Conservation (phyloP, 306 rosid species). For the Quercus robur region DNA sequence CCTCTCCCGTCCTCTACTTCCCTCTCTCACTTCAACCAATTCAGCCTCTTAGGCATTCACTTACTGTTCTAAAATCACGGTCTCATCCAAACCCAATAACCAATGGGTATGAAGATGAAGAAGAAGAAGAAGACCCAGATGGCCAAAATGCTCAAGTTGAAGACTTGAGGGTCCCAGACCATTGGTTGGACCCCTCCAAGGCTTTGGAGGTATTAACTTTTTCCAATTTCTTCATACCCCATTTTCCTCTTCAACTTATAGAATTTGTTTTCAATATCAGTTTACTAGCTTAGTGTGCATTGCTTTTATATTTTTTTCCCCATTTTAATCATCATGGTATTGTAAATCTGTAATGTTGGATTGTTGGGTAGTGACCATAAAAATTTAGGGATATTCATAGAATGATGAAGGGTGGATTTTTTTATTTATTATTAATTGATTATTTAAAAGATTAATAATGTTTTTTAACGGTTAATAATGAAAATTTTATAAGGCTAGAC, state of each 20-base stretch:
- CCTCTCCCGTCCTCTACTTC: conserved; percentile 2
- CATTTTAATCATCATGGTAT: neutral
- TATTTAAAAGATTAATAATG: too few species aligned
- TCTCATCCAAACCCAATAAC: conserved; percentile 26
- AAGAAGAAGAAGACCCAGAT: conserved; percentile 11
- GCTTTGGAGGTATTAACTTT: conserved; percentile 58
- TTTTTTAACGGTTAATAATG: too few species aligned
- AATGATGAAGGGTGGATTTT: neutral
- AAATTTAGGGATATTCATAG: neutral
- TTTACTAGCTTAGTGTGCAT: neutral
- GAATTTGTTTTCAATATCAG: neutral
- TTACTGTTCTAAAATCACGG: conserved; percentile 27
- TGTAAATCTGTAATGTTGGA: neutral
- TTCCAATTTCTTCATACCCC: neutral
- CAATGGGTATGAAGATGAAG: conserved; percentile 24
- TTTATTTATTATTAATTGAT: neutral
- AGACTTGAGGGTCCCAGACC: conserved; percentile 68
- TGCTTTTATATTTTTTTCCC: too few species aligned
- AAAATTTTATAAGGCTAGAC: too few species aligned
- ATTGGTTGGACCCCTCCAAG: conserved; percentile 62
- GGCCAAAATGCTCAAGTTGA: conserved; percentile 38
- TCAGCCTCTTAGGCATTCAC: neutral
- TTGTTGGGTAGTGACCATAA: neutral
- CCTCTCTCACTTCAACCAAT: conserved; percentile 11
- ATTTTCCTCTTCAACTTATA: neutral